Conservation (phyloP, 176 grass and related monocot species). For the Oryza meridionalis region DNA sequence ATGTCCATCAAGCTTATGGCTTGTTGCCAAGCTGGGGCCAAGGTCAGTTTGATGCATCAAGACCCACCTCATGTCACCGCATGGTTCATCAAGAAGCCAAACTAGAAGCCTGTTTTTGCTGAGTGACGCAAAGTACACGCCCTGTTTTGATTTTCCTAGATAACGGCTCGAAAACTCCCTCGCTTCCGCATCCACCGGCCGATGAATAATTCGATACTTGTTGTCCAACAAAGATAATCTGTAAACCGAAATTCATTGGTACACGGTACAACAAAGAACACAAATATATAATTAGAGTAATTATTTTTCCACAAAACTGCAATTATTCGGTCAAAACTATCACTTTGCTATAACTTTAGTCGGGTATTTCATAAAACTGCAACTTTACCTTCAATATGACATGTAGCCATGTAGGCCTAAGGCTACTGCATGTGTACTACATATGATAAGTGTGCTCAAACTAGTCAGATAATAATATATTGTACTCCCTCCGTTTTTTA, state of each 20-base stretch:
- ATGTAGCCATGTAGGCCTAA: too few relatives aligned
- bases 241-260: neutral
- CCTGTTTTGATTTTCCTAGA: neutral
- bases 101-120: neutral
- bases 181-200: neutral
- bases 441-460: too few relatives aligned
- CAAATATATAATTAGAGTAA: too few relatives aligned
- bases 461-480: too few relatives aligned
- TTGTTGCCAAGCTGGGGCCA: neutral
- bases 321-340: too few relatives aligned
- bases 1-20: neutral
- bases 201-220: neutral
- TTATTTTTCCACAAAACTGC: too few relatives aligned
- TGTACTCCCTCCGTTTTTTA: too few relatives aligned
- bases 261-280: neutral
- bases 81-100: constrained; percentile 1
- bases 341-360: too few relatives aligned
- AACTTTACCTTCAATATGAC: too few relatives aligned
- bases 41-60: constrained; percentile 9
- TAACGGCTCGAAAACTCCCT: neutral
- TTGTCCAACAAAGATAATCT: neutral
- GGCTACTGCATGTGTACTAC: too few relatives aligned
- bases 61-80: neutral
- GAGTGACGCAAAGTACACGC: neutral
- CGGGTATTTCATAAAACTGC: too few relatives aligned